These are phyloP conservation scores for Aspergillus floridensis DNA, from an alignment of 2,329 filamentous ascomycete species.

Conservation along the genomic window DNA sequence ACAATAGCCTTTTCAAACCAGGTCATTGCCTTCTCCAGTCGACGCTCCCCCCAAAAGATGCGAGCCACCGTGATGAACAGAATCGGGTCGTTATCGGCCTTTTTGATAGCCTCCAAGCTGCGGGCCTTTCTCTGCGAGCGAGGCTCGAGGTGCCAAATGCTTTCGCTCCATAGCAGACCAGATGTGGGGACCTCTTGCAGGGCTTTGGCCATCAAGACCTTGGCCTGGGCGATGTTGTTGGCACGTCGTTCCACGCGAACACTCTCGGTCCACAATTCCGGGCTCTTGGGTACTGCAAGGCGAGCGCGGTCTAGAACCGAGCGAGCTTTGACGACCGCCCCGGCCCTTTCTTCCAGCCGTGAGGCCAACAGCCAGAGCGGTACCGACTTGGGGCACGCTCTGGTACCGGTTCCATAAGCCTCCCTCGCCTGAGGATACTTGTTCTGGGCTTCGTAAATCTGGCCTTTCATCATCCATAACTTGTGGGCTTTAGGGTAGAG, in stretches of 20 bases:
- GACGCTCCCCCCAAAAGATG: slow-evolving; percentile 93
- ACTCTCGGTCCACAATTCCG: slow-evolving; percentile 88
- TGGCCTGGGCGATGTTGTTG: slow-evolving; percentile 78
- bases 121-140: slow-evolving; percentile 90
- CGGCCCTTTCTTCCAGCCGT: slow-evolving; percentile 79
- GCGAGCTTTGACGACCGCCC: slow-evolving; percentile 84
- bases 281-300: slow-evolving; percentile 78
- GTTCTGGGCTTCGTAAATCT: slow-evolving; percentile 84
- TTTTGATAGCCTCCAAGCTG: slow-evolving; percentile 91
- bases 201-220: slow-evolving; percentile 88
- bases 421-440: slow-evolving; percentile 83
- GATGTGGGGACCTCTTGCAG: slow-evolving; percentile 86
- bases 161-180: slow-evolving; percentile 87
- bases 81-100: slow-evolving; percentile 86
- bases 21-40: slow-evolving; percentile 86
- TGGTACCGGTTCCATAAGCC: slow-evolving; percentile 82
- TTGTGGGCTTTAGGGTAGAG: slow-evolving; percentile 83
- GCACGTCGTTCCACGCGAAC: slow-evolving; percentile 87
- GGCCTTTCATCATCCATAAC: slow-evolving; percentile 98
- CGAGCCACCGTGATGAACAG: slow-evolving; percentile 89
- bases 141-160: slow-evolving; percentile 90
- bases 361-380: slow-evolving; percentile 87
- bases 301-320: slow-evolving; percentile 90
- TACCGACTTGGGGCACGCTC: slow-evolving; percentile 79
- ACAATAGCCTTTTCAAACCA: slow-evolving; percentile 98